Percentiles rank a stretch among this genome's conserved stretches.
Conservation (phyloP, 306 rosid species). For the Alnus glutinosa region DNA sequence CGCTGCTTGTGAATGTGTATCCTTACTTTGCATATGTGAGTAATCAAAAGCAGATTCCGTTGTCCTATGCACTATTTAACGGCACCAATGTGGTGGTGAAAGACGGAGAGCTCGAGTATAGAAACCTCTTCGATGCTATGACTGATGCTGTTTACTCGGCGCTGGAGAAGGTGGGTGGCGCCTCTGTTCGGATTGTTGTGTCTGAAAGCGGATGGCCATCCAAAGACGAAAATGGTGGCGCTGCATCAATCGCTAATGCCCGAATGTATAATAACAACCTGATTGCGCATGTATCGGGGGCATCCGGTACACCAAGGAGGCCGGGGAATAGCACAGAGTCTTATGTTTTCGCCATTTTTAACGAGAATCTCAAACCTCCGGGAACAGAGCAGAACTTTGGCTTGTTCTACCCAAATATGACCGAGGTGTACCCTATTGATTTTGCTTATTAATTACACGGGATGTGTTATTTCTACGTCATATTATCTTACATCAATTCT, state of each 20-base stretch:
- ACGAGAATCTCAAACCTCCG: neutral
- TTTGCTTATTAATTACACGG: neutral
- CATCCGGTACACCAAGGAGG: neutral
- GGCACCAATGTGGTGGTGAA: neutral
- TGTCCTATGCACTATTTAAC: neutral
- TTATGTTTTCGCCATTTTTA: neutral
- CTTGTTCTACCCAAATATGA: neutral
- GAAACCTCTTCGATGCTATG: neutral
- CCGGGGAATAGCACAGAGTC: neutral
- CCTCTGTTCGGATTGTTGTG: neutral
- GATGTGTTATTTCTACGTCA: no score
- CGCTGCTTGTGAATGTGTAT: neutral
- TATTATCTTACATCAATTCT: no score
- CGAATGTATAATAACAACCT: neutral
- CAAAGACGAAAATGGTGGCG: neutral
- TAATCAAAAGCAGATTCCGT: neutral
- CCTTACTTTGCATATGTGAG: neutral
- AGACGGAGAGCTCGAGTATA: neutral
- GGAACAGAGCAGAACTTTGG: slow-evolving; percentile 2
- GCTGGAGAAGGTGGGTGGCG: neutral
- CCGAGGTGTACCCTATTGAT: neutral
- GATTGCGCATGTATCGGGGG: neutral
- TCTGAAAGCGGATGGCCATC: slow-evolving; percentile 1
- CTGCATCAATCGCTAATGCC: neutral
- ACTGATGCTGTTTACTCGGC: neutral